These are phyloP conservation scores for Silybum marianum DNA, from an alignment of 129 eudicot species.

Conservation along the genomic window DNA sequence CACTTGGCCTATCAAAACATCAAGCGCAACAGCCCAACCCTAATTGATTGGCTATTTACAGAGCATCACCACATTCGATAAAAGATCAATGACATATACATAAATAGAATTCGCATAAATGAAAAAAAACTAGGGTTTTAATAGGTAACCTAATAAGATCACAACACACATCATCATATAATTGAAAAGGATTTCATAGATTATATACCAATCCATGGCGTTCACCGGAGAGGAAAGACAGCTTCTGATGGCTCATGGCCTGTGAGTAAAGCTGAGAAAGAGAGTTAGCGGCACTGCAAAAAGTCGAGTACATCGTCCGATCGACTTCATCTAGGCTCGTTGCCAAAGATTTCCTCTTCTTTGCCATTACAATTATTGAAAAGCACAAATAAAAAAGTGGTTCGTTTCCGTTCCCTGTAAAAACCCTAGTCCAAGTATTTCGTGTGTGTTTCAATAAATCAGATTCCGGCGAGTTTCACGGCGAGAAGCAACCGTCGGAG, in stretches of 20 bases:
- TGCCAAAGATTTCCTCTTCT: constrained; percentile 65
- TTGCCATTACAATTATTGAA: constrained; percentile 38
- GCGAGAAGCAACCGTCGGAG: not conserved
- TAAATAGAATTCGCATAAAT: not conserved
- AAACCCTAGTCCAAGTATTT: constrained; percentile 5
- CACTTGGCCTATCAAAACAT: not conserved
- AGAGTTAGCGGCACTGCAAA: constrained; percentile 72
- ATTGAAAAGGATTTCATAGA: not conserved
- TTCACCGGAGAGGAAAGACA: constrained; percentile 80
- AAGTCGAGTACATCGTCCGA: constrained; percentile 77
- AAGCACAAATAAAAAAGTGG: not conserved
- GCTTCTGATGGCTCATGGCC: constrained; percentile 73
- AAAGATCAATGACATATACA: not conserved
- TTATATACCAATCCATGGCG: constrained; percentile 69
- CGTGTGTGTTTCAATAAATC: not conserved
- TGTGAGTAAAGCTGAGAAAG: constrained; percentile 85
- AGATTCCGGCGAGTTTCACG: not conserved
- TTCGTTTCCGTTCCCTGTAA: not conserved
- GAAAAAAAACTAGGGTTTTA: constrained; percentile 3
- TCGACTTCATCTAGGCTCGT: constrained; percentile 89
- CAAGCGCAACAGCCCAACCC: not conserved
- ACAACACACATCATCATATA: not conserved
- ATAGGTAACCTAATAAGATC: not conserved
- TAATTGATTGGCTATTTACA: not conserved
- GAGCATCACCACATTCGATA: constrained; percentile 2